Conservation (phyloP, 345 rosid genomes). For the Arabidopsis suecica region DNA sequence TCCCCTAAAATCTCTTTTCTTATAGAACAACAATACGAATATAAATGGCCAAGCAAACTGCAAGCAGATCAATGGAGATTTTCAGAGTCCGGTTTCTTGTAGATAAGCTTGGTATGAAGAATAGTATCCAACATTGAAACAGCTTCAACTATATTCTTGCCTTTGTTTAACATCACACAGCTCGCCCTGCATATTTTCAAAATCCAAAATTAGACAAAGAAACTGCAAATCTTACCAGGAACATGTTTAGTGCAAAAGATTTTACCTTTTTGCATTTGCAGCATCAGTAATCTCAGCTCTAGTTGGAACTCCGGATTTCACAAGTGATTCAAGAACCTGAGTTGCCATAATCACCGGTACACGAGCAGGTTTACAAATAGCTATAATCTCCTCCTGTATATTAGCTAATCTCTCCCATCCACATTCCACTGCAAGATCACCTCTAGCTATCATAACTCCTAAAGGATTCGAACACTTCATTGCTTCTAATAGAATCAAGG, state of each 20-base stretch:
- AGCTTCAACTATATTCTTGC: constrained; percentile 57
- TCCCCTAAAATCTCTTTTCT: too few relatives aligned
- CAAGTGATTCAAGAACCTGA: constrained; percentile 76
- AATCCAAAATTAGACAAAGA: constrained; percentile 14
- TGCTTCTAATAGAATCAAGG: constrained; percentile 61
- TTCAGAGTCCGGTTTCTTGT: constrained; percentile 44
- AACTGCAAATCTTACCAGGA: background rate
- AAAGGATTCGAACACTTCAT: constrained; percentile 69
- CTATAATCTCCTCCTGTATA: constrained; percentile 70
- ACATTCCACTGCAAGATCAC: constrained; percentile 83
- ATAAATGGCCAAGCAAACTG: background rate
- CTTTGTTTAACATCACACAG: constrained; percentile 78
- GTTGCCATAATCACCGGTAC: constrained; percentile 74
- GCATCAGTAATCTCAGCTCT: constrained; percentile 83
- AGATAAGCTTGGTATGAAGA: constrained; percentile 45
- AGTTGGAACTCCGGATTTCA: constrained; percentile 67
- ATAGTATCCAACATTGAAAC: constrained; percentile 62
- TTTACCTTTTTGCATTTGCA: constrained; percentile 60
- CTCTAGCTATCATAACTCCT: constrained; percentile 79
- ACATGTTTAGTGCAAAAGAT: constrained; percentile 5
- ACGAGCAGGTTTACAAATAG: constrained; percentile 56
- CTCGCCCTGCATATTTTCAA: constrained; percentile 50
- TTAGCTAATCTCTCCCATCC: constrained; percentile 77
- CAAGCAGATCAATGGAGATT: constrained; percentile 3
- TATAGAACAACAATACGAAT: too few relatives aligned